These are phyloP conservation scores for Tuber magnatum DNA, from an alignment of 495 filamentous ascomycete genomes.

Conservation along the genomic window DNA sequence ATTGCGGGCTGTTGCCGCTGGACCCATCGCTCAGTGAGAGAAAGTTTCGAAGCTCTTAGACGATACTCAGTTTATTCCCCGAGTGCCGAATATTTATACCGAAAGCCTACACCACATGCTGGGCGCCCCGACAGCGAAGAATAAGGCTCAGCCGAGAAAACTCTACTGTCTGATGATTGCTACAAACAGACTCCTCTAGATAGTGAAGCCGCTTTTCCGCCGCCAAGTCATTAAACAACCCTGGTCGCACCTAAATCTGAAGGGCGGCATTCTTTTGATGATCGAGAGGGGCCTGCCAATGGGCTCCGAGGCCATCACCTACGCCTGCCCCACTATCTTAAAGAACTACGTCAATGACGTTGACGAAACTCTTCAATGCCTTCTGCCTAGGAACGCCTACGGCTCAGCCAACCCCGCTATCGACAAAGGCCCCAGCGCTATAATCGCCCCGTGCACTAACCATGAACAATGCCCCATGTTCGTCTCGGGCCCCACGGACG, in stretches of 20 bases:
- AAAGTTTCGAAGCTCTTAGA: constrained; percentile 75
- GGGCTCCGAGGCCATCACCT: constrained; percentile 86
- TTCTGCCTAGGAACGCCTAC: constrained; percentile 43
- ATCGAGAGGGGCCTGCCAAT: constrained; percentile 57
- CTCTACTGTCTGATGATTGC: constrained; percentile 84
- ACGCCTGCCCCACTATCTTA: constrained; percentile 69
- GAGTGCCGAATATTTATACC: constrained; percentile 59
- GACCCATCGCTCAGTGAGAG: constrained; percentile 57
- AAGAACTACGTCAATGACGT: constrained; percentile 66
- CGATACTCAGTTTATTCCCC: constrained; percentile 85
- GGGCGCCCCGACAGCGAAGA: constrained; percentile 42
- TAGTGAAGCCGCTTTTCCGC: constrained; percentile 65
- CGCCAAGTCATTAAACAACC: constrained; percentile 73
- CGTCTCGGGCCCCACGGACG: constrained; percentile 55
- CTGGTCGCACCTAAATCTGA: constrained; percentile 75
- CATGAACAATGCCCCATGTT: constrained; percentile 88
- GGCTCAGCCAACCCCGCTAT: constrained; percentile 43
- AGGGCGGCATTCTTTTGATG: constrained; percentile 59
- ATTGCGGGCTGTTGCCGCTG: constrained; percentile 51
- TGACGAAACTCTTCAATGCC: constrained; percentile 43
- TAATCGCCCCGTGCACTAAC: constrained; percentile 92
- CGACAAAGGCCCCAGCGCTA: constrained; percentile 71
- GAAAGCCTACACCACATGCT: constrained; percentile 53
- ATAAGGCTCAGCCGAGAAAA: constrained; percentile 56
- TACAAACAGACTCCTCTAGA: constrained; percentile 67